Base-by-base conservation (phyloP, 345 rosid genomes). In the Euclidium syriacum region DNA sequence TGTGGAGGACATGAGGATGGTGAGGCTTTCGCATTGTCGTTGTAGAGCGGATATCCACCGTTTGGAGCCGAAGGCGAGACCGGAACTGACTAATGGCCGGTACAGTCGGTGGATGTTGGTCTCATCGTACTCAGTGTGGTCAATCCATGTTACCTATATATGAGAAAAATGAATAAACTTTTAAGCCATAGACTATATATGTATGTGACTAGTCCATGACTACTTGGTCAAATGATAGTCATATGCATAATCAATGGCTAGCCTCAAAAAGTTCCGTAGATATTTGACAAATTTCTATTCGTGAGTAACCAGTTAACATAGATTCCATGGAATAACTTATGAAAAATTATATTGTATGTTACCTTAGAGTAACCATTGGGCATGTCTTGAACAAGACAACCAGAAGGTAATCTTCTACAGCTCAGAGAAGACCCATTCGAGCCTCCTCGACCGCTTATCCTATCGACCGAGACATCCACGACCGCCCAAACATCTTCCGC, bases 101-200 rank as follows among this genome's bases (percentile, higher is more conserved):
- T 80, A 92, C 12, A 85, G 85, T 18, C 76, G 89, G 67, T 92
- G 96, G 16, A 81, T 73, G 40, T 62, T 85, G 20, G 71, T 73
- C 66, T 92, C 98, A 0, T 92, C 96, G 50, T 89, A 92, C 44
- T 92, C 98, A 20, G 87, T 81, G 75, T 87, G 94, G 65, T 92
- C 98, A 25, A 89, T 83, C 98, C 98, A 92, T 22, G 89, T 89
- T 53, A 92, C 96, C 98, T 92, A 77, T n/a, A n/a, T n/a, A n/a
- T 24, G 7, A 65, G 15, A 41, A 25, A 29, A 54, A 22, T 15
- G 6, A 52, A 20, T 11, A 39, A 4, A 25, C 7, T 16, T 24
- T n/a, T n/a, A n/a, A n/a, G n/a, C n/a, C n/a, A n/a, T n/a, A n/a
- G n/a, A n/a, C n/a, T n/a, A n/a, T n/a, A n/a, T n/a, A n/a, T n/a